A percentile compares a stretch with the other conserved stretches of the same genome.
Evolutionary conservation across 768 basidiomycete species (phyloP).

Genomic region (Suillus subluteus): DNA sequence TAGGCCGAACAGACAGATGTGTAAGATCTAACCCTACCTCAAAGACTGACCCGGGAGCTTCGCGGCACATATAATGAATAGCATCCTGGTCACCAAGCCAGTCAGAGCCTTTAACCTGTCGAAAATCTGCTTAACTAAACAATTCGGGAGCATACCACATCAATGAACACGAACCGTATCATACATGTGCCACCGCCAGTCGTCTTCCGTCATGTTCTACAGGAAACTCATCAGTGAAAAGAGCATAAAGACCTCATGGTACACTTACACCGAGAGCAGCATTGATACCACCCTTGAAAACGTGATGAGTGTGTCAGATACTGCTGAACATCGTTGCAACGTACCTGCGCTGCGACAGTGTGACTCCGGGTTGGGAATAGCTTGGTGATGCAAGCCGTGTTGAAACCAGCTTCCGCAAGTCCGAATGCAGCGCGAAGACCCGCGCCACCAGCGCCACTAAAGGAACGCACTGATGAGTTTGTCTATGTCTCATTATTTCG

Average conservation of each 20-base stretch:
- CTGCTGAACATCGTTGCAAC: slow-evolving; percentile 20
- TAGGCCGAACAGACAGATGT: background rate
- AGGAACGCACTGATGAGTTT: slow-evolving; percentile 16
- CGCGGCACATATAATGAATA: slow-evolving; percentile 99
- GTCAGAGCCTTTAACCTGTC: slow-evolving; percentile 95
- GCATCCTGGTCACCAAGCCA: slow-evolving; percentile 99
- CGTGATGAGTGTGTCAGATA: background rate
- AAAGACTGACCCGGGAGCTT: slow-evolving; percentile 91
- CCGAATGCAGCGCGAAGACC: slow-evolving; percentile 98
- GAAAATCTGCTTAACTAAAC: slow-evolving; percentile 19
- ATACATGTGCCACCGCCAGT: slow-evolving; percentile 99
- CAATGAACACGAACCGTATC: slow-evolving; percentile 67
- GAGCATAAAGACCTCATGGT: slow-evolving; percentile 4
- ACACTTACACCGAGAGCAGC: slow-evolving; percentile 86
- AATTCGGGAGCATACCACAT: slow-evolving; percentile 1
- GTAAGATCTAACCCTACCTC: slow-evolving; percentile 57
- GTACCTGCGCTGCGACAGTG: slow-evolving; percentile 95
- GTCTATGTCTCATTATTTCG: slow-evolving; percentile 3
- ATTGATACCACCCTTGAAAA: slow-evolving; percentile 88
- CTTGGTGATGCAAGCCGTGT: slow-evolving; percentile 99
- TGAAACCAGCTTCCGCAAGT: slow-evolving; percentile 96
- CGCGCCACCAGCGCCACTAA: slow-evolving; percentile 95
- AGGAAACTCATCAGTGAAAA: slow-evolving; percentile 12
- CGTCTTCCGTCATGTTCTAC: slow-evolving; percentile 98
- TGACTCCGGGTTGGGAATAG: slow-evolving; percentile 98